Base-by-base conservation (phyloP, 495 filamentous ascomycete genomes). In the Mytilinidion resinicola region DNA sequence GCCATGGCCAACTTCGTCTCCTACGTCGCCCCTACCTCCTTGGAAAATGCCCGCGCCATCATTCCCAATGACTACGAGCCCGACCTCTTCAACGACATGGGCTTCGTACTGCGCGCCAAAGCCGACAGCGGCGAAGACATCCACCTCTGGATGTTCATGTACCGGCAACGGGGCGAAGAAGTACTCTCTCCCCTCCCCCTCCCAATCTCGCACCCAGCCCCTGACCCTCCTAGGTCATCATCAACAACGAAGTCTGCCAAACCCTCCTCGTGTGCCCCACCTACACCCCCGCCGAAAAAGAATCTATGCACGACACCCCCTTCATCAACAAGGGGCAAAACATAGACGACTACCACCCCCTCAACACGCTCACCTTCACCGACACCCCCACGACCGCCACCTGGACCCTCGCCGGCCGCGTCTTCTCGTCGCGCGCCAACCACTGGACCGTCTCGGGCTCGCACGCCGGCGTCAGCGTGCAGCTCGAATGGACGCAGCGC, bases 91-190 rank as follows among this genome's bases (percentile, higher is more conserved):
- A 48, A 48, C 44, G 44, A 48, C 14, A 19, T 19, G n/a, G 44
- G 44, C 44, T 48, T 48, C 19, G 19, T 21, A 10, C 15, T 48
- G 10, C 44, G 44, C 12, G 19, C 44, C 44, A n/a, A 20, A 20
- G 44, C 44, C 15, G 19, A 42, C 10, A 48, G n/a, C 19, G 44
- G 44, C 9, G 44, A 48, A 20, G 19, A 21, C 19, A 19, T 48
- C 44, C 44, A 48, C 44, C 12, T 48, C 14, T 48, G 44, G 44
- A 48, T n/a, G 10, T 48, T 48, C 44, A 48, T 48, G 21, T 48
- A 21, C 44, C n/a, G 21, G n/a, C 44, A 48, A 20, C 15, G 21
- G 3, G 19, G 44, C 15, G 14, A 21, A 20, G 44, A 42, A 14
- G n/a, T n/a, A n/a, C n/a, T n/a, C n/a, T n/a, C n/a, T n/a, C n/a